Base-by-base conservation (phyloP, 441 rosid genomes). In the Corymbia citriodora region DNA sequence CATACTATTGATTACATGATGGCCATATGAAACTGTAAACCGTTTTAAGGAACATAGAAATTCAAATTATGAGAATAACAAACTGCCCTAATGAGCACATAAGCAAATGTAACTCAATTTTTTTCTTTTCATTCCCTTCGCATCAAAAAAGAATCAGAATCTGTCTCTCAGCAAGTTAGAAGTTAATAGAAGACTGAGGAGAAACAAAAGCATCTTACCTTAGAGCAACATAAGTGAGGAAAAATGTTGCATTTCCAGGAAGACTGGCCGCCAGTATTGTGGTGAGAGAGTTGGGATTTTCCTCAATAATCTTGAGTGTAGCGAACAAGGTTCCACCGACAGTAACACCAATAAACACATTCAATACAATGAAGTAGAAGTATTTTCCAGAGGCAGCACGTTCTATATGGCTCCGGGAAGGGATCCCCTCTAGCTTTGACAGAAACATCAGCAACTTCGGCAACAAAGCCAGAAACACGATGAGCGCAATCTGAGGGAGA, bases 301-400 rank as follows among this genome's bases (percentile, higher is more conserved):
- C n/a, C 93, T 96, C 89, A 36, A 98, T 92, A 3, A 6, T 61
- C 94, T 97, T 97, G 87, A 97, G 89, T 4, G 97, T 92, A 8
- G 59, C 33, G 89, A 95, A 96, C 92, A 97, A 89, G 57, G 98
- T 92, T 89, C 96, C 98, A 87, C 96, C 95, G 63, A 98, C 55
- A 10, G 99, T 97, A 72, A 98, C 98, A 88, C 99, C 99, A 49
- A 98, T 91, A 90, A 98, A 98, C 36, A 97, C 99, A 92, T 98
- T 98, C 88, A 98, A 91, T 31, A 96, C 95, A 4, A 91, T 91
- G 91, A 98, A 98, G 93, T 96, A 96, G 88, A 98, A 98, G 91
- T 96, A 98, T 89, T 98, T 98, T 55, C 99, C 99, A 0, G 99
- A 96, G 31, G 99, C 91, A 55, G 99, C 99, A 89, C 99, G 94